Conservation (phyloP, 768 basidiomycete species). For the Epithele typhae region DNA sequence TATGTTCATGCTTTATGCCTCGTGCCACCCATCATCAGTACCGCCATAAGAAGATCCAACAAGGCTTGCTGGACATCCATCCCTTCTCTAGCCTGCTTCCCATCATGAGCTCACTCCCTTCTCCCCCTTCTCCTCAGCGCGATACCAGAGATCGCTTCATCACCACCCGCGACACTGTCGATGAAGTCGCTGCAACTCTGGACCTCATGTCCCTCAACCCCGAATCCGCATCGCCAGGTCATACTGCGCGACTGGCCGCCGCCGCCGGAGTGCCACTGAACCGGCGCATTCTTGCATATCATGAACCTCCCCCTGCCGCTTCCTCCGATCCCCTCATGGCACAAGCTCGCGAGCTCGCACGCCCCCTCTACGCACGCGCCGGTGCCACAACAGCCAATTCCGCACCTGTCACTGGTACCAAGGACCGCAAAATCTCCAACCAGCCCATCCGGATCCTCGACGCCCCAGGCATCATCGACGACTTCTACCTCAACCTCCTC, state of each 20-base stretch:
- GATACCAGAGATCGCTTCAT: constrained; percentile 68
- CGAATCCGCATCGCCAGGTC: constrained; percentile 61
- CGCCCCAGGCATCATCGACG: constrained; percentile 89
- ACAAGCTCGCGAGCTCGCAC: constrained; percentile 72
- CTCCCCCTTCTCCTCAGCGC: constrained; percentile 37
- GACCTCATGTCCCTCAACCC: constrained; percentile 59
- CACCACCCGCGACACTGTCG: constrained; percentile 49
- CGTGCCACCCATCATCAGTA: no score
- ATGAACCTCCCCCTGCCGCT: constrained; percentile 78
- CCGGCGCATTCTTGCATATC: constrained; percentile 82
- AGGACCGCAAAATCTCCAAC: constrained; percentile 79
- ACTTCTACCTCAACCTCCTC: constrained; percentile 95
- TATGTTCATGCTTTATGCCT: no score
- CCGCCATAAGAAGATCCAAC: no score
- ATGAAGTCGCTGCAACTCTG: constrained; percentile 59
- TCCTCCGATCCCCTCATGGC: constrained; percentile 72
- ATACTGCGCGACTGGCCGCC: constrained; percentile 71
- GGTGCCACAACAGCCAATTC: constrained; percentile 62
- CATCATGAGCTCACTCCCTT: constrained; percentile 9
- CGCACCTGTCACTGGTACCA: constrained; percentile 52
- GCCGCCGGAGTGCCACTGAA: constrained; percentile 75
- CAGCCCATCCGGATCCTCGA: constrained; percentile 92
- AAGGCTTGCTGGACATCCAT: no score
- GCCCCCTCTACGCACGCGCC: constrained; percentile 69
- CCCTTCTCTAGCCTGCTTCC: not conserved